Conservation (phyloP, 139 green algal genomes). For the Micractinium conductrix region DNA sequence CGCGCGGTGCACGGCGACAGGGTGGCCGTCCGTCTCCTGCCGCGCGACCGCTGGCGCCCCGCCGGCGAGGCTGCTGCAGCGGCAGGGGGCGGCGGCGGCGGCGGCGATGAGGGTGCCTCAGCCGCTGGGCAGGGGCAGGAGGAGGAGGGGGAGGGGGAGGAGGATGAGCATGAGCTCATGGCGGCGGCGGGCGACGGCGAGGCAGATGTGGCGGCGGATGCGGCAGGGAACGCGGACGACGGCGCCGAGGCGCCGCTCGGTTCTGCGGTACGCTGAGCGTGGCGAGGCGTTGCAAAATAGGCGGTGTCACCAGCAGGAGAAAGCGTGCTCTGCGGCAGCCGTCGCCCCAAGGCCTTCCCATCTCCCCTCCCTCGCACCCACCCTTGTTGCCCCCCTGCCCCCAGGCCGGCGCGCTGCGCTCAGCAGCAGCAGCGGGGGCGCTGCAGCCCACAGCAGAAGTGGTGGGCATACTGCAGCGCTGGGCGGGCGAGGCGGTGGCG, state of each 20-base stretch:
- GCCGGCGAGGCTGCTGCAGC: constrained; percentile 10
- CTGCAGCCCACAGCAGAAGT: constrained; percentile 68
- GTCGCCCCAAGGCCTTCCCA: neutral
- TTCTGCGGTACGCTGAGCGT: neutral
- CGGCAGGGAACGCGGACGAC: neutral
- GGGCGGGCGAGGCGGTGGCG: constrained; percentile 53
- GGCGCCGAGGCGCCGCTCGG: constrained; percentile 37
- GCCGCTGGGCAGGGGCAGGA: too few relatives aligned
- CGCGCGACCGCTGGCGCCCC: constrained; percentile 74
- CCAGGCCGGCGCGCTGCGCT: neutral
- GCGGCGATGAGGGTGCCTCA: too few relatives aligned
- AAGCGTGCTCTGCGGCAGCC: neutral
- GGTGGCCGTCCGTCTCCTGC: constrained; percentile 76
- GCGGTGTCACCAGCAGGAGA: too few relatives aligned
- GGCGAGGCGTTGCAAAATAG: neutral
- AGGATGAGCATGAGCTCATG: constrained; percentile 38
- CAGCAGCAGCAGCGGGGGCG: neutral
- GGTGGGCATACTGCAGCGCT: constrained; percentile 77
- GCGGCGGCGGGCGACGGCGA: constrained; percentile 22
- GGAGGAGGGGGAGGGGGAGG: neutral
- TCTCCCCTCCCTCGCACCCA: neutral
- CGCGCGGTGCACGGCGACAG: constrained; percentile 60
- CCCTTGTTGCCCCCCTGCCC: too few relatives aligned
- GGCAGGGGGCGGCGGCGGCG: neutral
- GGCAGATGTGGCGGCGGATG: constrained; percentile 11